A percentile compares a stretch with the other conserved stretches of the same genome.
Conservation (phyloP, 352 stramenopile genomes). For the Phytophthora idaei region DNA sequence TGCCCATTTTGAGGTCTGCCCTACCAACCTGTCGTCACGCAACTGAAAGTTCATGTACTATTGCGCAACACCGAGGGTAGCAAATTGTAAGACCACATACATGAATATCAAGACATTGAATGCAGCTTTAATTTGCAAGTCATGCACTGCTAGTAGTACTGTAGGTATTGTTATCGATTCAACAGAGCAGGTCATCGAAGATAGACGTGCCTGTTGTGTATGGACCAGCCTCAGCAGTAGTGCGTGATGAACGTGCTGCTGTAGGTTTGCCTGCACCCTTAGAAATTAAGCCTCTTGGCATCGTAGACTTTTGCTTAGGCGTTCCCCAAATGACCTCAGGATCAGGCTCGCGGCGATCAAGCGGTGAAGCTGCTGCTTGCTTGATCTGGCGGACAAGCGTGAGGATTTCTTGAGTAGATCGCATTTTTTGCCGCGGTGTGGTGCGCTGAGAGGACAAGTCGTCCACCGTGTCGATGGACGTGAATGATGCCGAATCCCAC, state of each 20-base stretch:
- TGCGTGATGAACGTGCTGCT: neutral
- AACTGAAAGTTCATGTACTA: too few relatives aligned
- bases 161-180: neutral
- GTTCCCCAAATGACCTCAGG: constrained; percentile 30
- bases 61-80: too few relatives aligned
- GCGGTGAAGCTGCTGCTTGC: constrained; percentile 23
- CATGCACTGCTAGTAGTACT: too few relatives aligned
- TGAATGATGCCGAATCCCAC: constrained; percentile 49
- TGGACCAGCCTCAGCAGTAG: constrained; percentile 1
- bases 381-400: constrained; percentile 49
- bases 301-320: constrained; percentile 9
- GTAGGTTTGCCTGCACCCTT: constrained; percentile 4
- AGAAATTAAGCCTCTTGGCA: neutral
- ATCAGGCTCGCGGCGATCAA: constrained; percentile 22
- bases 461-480: constrained; percentile 41
- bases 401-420: constrained; percentile 45
- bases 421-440: constrained; percentile 29
- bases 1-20: too few relatives aligned
- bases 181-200: constrained; percentile 39
- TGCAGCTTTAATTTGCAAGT: too few relatives aligned
- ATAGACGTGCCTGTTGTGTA: constrained; percentile 8
- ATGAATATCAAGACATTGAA: too few relatives aligned
- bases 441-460: constrained; percentile 20
- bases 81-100: too few relatives aligned
- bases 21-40: too few relatives aligned